Evolutionary conservation across 495 filamentous ascomycete genomes (phyloP).

Genomic region (Daldinia bambusicola): DNA sequence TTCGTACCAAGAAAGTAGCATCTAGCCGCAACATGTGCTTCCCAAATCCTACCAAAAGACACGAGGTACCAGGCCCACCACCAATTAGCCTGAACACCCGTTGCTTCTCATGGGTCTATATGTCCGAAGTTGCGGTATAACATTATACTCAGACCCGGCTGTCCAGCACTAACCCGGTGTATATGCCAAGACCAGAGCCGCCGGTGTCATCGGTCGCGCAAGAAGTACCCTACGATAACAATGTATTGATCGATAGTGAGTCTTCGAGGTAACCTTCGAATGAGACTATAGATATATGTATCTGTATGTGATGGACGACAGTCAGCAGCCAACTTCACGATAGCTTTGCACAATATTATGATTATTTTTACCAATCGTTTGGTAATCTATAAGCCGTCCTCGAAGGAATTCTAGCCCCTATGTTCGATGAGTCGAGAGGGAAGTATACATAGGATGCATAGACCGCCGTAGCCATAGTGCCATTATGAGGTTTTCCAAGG

Average conservation of each 20-base stretch:
- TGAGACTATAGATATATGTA: background rate
- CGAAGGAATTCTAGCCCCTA: constrained; percentile 7
- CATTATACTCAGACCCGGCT: background rate
- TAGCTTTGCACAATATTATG: background rate
- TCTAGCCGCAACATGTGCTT: constrained; percentile 29
- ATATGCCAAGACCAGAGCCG: constrained; percentile 27
- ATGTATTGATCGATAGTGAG: constrained; percentile 2
- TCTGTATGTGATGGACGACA: constrained; percentile 6
- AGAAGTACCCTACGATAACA: background rate
- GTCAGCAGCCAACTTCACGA: constrained; percentile 17
- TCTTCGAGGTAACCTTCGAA: constrained; percentile 15
- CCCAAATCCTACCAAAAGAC: constrained; percentile 16
- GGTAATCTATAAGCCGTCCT: constrained; percentile 11
- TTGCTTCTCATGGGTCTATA: constrained; percentile 16
- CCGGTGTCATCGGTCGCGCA: constrained; percentile 13
- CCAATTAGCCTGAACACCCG: constrained; percentile 33
- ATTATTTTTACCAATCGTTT: constrained; percentile 1
- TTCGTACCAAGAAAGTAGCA: constrained; percentile 8
- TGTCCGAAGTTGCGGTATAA: constrained; percentile 4
- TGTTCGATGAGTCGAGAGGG: background rate
- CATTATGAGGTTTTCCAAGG: background rate
- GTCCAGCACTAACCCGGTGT: constrained; percentile 2
- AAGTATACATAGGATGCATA: constrained; percentile 42
- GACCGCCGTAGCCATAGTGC: constrained; percentile 13
- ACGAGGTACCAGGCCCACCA: background rate